Base-by-base conservation (phyloP, 257 asterid species). In the Sherardia arvensis region DNA sequence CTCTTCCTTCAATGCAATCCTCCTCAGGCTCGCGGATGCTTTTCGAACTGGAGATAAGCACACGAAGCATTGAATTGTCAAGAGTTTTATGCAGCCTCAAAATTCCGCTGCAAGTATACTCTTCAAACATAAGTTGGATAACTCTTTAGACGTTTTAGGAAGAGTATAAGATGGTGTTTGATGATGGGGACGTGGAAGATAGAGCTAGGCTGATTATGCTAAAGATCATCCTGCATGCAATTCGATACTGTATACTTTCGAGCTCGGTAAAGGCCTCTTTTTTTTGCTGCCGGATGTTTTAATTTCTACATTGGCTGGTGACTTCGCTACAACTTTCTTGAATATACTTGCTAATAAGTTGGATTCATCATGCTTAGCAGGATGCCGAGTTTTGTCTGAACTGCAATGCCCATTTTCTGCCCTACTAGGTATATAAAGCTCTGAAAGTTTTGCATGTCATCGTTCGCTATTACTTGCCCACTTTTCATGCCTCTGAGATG, bases 261-360 rank as follows among this genome's bases (percentile, higher is more conserved):
- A 77, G 87, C 71, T 71, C 87, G 94, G 95, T 84, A 64, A 85
- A 85, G 79, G 91, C 97, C 5, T 86, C 95, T 25, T 80, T 89
- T n/a, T 62, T 92, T 89, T 78, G 87, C 95, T 22, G 91, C 88
- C 26, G 84, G 88, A 57, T 81, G 95, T 83, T 79, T 92, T n/a
- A n/a, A n/a, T n/a, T 22, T 81, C 83, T 65, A 90, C 82, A 64
- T 53, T 80, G 67, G 83, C 91, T 26, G 84, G 79, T 33, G 97
- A 87, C 74, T 89, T 92, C 75, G 90, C 90, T 18, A 67, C 53
- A 85, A 81, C 87, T 74, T 75, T 85, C 76, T 76, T 89, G 84
- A 95, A 87, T 83, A 80, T 89, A 33, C 84, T 92, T 64, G 71
- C 61, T 56, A 78, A 76, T 54, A 64, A 69, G 62, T 68, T 85